Conservation (phyloP, 2,329 filamentous ascomycete species). For the Catunica adiposa region DNA sequence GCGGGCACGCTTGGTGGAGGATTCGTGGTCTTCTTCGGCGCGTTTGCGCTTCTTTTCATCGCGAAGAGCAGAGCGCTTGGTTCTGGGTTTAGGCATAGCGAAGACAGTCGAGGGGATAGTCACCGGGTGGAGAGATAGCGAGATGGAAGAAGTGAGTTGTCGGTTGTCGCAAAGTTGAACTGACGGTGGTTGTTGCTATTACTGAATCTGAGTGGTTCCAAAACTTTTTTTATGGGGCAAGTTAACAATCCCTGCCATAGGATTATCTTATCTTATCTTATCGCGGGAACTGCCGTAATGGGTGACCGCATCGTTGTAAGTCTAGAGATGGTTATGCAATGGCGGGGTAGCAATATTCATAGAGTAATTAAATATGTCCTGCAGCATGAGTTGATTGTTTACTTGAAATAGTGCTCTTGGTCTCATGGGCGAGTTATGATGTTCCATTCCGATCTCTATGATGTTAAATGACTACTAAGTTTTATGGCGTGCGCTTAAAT, state of each 20-base stretch:
- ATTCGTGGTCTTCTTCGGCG: constrained; percentile 18
- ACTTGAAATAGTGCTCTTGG: no score
- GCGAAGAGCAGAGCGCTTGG: constrained; percentile 25
- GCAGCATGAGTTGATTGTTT: no score
- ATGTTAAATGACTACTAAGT: no score
- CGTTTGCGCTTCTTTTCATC: constrained; percentile 28
- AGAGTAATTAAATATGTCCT: no score
- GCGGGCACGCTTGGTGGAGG: constrained; percentile 17
- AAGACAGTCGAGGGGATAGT: not conserved
- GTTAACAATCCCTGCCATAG: constrained; percentile 2
- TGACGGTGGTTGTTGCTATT: not conserved
- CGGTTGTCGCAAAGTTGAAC: not conserved
- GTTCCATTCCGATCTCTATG: no score
- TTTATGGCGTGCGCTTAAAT: no score
- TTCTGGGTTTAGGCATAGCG: constrained; percentile 29
- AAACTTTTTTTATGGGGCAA: constrained; percentile 9
- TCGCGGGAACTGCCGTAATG: constrained; percentile 1
- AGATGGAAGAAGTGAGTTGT: not conserved
- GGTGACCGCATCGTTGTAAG: not conserved
- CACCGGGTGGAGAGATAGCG: not conserved
- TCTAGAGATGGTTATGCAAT: no score
- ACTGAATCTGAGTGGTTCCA: not conserved
- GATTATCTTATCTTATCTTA: constrained; percentile 18
- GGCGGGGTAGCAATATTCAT: no score
- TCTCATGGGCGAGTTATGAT: no score